phyloP scores from a whole-genome alignment of 139 green algal species.

The Tetraselmis chui region DNA sequence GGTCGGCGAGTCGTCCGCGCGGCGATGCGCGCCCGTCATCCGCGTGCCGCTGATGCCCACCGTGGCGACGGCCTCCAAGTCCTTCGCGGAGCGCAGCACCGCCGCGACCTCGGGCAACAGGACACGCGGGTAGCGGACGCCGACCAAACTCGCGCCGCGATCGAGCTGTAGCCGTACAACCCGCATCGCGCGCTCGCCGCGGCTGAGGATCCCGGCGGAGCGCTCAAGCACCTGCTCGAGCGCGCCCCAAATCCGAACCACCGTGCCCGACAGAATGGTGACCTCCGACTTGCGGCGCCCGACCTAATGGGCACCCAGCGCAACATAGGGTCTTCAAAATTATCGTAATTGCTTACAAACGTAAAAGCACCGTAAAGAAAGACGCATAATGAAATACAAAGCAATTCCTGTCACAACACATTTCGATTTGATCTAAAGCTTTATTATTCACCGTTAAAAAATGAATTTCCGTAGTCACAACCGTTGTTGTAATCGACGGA shows the following conservation, averaged over 20 bases:
- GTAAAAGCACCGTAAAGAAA: no score
- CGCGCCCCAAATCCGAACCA: slow-evolving; percentile 73
- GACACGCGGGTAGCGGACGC: slow-evolving; percentile 53
- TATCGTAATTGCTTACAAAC: no score
- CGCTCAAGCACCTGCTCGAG: slow-evolving; percentile 65
- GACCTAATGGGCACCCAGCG: background rate
- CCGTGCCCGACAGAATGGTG: slow-evolving; percentile 54
- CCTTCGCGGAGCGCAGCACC: slow-evolving; percentile 23
- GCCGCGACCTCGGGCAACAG: slow-evolving; percentile 59
- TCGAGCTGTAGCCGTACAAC: slow-evolving; percentile 51
- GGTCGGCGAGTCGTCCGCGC: background rate
- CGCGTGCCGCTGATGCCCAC: background rate
- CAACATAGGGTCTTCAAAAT: background rate
- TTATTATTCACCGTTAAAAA: no score
- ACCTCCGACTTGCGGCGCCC: slow-evolving; percentile 21
- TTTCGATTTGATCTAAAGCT: no score
- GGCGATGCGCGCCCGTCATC: background rate
- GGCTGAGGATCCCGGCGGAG: slow-evolving; percentile 31
- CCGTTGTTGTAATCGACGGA: no score
- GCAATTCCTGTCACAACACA: no score
- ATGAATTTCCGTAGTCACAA: no score
- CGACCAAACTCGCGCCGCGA: slow-evolving; percentile 30
- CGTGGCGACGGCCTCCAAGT: background rate
- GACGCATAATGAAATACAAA: no score
- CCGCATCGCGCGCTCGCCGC: slow-evolving; percentile 56